Percentiles rank a stretch among this genome's conserved stretches.
Evolutionary conservation across 2,329 filamentous ascomycete genomes (phyloP).

Genomic region (Seiridium unicorne): DNA sequence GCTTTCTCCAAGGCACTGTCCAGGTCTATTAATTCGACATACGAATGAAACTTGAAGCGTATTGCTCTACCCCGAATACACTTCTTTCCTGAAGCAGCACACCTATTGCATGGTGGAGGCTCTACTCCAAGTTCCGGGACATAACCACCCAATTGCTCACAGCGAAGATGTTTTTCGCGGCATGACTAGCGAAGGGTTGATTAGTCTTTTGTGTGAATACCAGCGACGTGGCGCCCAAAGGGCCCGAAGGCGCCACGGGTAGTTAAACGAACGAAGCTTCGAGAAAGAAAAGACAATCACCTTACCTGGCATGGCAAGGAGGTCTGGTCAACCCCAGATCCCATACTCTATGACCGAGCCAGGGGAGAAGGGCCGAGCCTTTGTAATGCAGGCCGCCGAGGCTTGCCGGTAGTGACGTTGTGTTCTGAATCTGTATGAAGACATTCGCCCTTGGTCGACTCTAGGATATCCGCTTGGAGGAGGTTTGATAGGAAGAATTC

Average conservation of each 20-base stretch:
- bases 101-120: neutral
- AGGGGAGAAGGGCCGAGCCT: neutral
- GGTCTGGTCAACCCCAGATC: conserved; percentile 1
- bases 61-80: neutral
- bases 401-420: neutral
- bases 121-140: neutral
- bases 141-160: neutral
- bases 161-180: conserved; percentile 4
- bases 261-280: neutral
- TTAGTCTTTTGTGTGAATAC: neutral
- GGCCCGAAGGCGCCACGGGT: neutral
- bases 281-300: neutral
- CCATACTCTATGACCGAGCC: neutral
- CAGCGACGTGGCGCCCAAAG: too few species aligned
- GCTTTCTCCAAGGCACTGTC: too few species aligned
- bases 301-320: conserved; percentile 1
- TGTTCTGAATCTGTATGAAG: neutral
- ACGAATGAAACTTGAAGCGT: conserved; percentile 5
- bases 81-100: neutral
- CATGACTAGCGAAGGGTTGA: neutral
- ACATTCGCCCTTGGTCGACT: neutral
- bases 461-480: neutral
- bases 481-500: neutral
- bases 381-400: neutral
- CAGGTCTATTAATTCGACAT: neutral